Evolutionary conservation across 2,329 filamentous ascomycete genomes (phyloP), one percentile per base, ranked within the genome.

Genomic region (Monosporascus sp.): DNA sequence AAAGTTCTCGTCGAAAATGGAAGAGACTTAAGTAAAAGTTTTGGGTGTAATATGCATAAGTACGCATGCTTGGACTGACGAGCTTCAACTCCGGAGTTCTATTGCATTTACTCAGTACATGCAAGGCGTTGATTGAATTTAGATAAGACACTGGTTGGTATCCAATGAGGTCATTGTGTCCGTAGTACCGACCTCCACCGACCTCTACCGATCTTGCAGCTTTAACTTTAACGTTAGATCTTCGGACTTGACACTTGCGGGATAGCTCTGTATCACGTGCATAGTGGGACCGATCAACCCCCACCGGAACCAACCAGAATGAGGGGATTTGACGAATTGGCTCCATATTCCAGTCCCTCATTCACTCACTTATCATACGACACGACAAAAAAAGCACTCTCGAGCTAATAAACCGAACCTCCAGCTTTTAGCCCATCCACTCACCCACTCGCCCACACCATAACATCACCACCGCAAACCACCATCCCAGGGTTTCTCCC

Each of bases 401-500:
- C 22, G 11, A 27, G 17, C 14, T 20, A 42, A 18, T 14, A 20
- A 42, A 42, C 39, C 18, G 17, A 20, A 42, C 17, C 18, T 20
- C 22, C 18, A 42, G 39, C 39, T 18, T 24, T 46, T 46, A 44
- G 22, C 5, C 41, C 20, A 44, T 15, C 38, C 17, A 6, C 20
- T 25, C 14, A 17, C n/a, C 41, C n/a, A 44, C 22, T 20, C 25
- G n/a, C n/a, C n/a, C n/a, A n/a, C n/a, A 22, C 5, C 17, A 9
- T 20, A 42, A 42, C 39, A 9, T 24, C 39, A 42, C 39, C 18
- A 42, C 39, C 39, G 14, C 22, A 18, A 18, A 42, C 39, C 39
- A 39, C 52, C 46, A 17, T 24, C 55, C 56, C 59, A 25, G 38
- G 18, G 24, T 17, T 17, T 25, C 38, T 27, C 42, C 36, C 37